Evolutionary conservation across 192 early-diverging fungal genomes (phyloP).

Genomic region (Thoreauomyces humboldtii): DNA sequence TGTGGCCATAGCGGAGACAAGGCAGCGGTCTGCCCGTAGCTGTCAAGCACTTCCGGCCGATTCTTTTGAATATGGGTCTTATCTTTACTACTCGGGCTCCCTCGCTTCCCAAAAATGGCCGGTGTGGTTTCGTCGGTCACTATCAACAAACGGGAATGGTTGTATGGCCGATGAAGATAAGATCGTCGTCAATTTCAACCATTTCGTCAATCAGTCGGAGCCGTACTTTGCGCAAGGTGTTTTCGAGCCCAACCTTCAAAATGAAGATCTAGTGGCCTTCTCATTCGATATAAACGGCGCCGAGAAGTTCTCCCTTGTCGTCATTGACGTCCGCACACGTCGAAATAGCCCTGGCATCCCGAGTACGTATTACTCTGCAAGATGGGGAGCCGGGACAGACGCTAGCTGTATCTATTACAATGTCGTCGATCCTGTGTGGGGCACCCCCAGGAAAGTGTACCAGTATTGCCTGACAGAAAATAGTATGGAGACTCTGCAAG

Average conservation of each 20-base stretch:
- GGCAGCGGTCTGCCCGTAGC: neutral
- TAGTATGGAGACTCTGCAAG: neutral
- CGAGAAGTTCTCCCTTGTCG: slow-evolving; percentile 32
- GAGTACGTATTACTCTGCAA: slow-evolving; percentile 38
- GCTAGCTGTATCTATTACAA: slow-evolving; percentile 34
- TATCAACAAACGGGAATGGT: too few species aligned
- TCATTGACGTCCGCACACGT: slow-evolving; percentile 2
- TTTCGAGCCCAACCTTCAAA: slow-evolving; percentile 37
- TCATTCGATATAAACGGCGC: slow-evolving; percentile 38
- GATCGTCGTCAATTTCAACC: slow-evolving; percentile 24
- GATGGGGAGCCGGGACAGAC: slow-evolving; percentile 23
- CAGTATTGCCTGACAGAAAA: neutral
- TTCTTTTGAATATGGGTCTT: slow-evolving; percentile 30
- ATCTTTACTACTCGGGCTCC: slow-evolving; percentile 25
- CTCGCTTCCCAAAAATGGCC: neutral
- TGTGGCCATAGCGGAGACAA: neutral
- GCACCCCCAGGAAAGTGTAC: slow-evolving; percentile 27
- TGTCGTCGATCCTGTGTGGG: slow-evolving; percentile 33
- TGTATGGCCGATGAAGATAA: too few species aligned
- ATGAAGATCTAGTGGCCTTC: slow-evolving; percentile 31
- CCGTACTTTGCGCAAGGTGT: slow-evolving; percentile 34
- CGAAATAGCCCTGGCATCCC: neutral
- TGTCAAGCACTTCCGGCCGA: neutral
- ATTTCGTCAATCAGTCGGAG: neutral
- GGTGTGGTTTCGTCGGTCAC: neutral